phyloP scores from a whole-genome alignment of 169 alveolate genomes.

The Plasmodium berghei region DNA sequence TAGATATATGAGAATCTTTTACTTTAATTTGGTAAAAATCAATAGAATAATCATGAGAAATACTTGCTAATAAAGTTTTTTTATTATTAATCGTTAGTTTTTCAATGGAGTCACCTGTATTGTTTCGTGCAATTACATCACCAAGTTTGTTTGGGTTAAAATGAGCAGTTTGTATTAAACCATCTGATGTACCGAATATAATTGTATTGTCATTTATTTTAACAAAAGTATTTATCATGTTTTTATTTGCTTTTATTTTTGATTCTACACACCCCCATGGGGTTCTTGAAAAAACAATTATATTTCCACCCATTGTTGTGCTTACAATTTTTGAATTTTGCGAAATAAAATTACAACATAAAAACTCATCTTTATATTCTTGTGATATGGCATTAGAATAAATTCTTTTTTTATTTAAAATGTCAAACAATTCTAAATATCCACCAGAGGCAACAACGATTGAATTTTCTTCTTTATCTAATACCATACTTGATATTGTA shows the following conservation, averaged over 20 bases:
- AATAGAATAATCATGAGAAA: conserved; percentile 51
- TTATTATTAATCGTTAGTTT: conserved; percentile 54
- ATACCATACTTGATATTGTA: conserved; percentile 42
- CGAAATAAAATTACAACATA: conserved; percentile 18
- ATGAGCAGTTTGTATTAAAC: conserved; percentile 39
- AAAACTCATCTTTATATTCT: conserved; percentile 62
- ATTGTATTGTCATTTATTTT: conserved; percentile 48
- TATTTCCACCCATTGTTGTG: conserved; percentile 57
- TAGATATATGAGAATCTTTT: conserved; percentile 21
- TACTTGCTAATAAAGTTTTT: conserved; percentile 40
- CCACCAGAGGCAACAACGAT: conserved; percentile 45
- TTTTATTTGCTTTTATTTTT: conserved; percentile 57
- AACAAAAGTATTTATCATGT: conserved; percentile 57
- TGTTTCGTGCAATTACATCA: conserved; percentile 23
- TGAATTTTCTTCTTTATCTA: conserved; percentile 41
- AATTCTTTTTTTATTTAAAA: conserved; percentile 56
- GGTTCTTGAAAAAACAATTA: conserved; percentile 30
- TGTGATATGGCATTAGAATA: conserved; percentile 24
- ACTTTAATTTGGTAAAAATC: conserved; percentile 33
- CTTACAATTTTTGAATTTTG: conserved; percentile 51
- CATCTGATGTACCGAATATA: conserved; percentile 61
- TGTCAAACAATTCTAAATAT: conserved; percentile 38
- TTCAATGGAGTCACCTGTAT: conserved; percentile 31
- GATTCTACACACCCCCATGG: conserved; percentile 58
- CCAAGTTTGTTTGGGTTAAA: conserved; percentile 45